A percentile compares a stretch with the other conserved stretches of the same genome.
phyloP scores from a whole-genome alignment of 352 stramenopile species.

The Aphanomyces astaci region DNA sequence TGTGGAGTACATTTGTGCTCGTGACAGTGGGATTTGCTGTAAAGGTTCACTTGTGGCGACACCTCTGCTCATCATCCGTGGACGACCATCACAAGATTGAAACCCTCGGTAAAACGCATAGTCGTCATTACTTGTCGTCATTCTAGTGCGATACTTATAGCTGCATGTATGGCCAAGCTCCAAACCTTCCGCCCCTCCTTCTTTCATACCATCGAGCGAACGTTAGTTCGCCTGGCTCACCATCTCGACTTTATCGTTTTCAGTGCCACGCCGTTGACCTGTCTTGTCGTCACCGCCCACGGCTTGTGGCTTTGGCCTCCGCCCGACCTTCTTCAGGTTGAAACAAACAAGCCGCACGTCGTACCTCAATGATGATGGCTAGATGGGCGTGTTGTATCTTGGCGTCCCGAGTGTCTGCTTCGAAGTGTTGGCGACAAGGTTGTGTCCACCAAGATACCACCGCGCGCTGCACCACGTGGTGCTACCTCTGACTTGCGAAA shows the following conservation, averaged over 20 bases:
- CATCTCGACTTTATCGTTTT: neutral
- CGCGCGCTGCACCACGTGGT: neutral
- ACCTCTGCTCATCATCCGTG: too few relatives aligned
- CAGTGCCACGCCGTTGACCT: neutral
- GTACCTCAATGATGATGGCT: too few relatives aligned
- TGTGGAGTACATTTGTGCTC: neutral
- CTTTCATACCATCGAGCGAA: neutral
- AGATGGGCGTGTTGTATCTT: too few relatives aligned
- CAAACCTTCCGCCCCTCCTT: neutral
- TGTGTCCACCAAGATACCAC: too few relatives aligned
- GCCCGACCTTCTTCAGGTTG: too few relatives aligned
- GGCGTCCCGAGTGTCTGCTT: too few relatives aligned
- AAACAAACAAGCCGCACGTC: too few relatives aligned
- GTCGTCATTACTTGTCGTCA: neutral
- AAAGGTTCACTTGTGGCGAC: neutral
- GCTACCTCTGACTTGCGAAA: neutral
- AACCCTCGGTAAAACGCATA: neutral
- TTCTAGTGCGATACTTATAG: neutral
- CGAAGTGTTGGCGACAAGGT: too few relatives aligned
- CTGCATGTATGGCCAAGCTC: neutral
- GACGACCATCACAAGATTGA: conserved; percentile 1
- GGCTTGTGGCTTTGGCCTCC: neutral
- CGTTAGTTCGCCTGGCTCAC: neutral
- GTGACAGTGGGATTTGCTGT: neutral
- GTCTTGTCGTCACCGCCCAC: neutral